phyloP scores from a whole-genome alignment of 208 protist genomes.

The Leptomonas pyrrhocoris region DNA sequence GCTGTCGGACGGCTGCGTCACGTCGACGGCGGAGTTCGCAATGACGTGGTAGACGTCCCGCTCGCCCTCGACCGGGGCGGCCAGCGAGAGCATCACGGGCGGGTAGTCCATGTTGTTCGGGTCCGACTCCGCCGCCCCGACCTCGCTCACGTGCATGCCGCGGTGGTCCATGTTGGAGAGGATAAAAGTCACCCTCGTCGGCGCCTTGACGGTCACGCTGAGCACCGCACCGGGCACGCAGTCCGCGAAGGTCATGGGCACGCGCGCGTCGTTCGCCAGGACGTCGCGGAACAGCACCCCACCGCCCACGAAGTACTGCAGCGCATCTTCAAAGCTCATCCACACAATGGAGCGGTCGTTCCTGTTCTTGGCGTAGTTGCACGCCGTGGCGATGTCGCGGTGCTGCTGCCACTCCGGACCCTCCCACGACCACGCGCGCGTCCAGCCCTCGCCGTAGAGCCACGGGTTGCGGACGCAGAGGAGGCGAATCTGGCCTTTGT shows the following conservation, averaged over 20 bases:
- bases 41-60: conserved; percentile 50
- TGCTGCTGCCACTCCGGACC: conserved; percentile 50
- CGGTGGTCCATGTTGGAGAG: conserved; percentile 75
- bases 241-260: conserved; percentile 74
- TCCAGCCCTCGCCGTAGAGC: conserved; percentile 41
- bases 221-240: conserved; percentile 66
- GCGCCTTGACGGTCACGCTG: conserved; percentile 53
- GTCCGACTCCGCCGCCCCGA: conserved; percentile 28
- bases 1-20: conserved; percentile 47
- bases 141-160: conserved; percentile 31
- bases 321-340: conserved; percentile 73
- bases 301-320: conserved; percentile 81
- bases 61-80: conserved; percentile 32
- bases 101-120: conserved; percentile 63
- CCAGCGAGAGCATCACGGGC: conserved; percentile 83
- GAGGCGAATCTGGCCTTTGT: conserved; percentile 45
- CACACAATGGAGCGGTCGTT: conserved; percentile 49
- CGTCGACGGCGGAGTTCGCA: conserved; percentile 63
- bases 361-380: conserved; percentile 31
- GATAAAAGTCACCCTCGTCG: conserved; percentile 51
- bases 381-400: conserved; percentile 39
- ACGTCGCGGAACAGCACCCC: conserved; percentile 63
- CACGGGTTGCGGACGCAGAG: conserved; percentile 80
- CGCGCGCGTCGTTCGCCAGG: conserved; percentile 56
- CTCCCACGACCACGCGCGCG: conserved; percentile 45